Conservation (phyloP, 1,139 yeast genomes). For the Nakaseomyces kungkrabaensis region DNA sequence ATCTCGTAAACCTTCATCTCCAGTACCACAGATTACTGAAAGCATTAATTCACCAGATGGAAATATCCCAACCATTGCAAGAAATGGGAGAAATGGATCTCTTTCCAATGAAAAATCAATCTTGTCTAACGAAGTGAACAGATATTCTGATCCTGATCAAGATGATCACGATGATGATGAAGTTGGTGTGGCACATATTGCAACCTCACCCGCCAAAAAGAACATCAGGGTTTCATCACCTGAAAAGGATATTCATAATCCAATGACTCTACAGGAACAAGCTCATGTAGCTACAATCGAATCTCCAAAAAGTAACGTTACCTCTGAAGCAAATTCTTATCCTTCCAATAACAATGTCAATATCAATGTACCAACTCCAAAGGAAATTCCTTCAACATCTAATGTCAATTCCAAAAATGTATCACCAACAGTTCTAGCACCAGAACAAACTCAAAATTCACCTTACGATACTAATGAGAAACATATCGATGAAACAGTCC, state of each 20-base stretch:
- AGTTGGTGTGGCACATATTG: constrained; percentile 17
- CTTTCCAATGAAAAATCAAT: background rate
- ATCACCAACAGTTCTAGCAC: too few species aligned
- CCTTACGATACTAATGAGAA: background rate
- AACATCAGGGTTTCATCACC: constrained; percentile 13
- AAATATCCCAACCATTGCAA: background rate
- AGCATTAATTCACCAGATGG: background rate
- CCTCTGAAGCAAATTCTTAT: background rate
- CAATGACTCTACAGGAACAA: background rate
- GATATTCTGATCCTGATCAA: background rate
- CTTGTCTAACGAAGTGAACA: background rate
- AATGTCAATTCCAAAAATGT: too few species aligned
- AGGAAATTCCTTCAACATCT: background rate
- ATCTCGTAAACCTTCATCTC: background rate
- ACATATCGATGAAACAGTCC: background rate
- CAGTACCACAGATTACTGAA: background rate
- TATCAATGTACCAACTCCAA: background rate
- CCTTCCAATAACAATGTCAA: background rate
- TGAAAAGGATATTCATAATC: constrained; percentile 12
- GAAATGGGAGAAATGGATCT: background rate
- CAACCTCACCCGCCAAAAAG: constrained; percentile 16
- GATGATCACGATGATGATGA: constrained; percentile 10
- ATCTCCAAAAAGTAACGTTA: background rate
- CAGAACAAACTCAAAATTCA: too few species aligned
- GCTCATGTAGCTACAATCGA: background rate